These are phyloP conservation scores for Sclerotinia subarctica DNA, from an alignment of 2,329 filamentous ascomycete species.

Conservation along the genomic window DNA sequence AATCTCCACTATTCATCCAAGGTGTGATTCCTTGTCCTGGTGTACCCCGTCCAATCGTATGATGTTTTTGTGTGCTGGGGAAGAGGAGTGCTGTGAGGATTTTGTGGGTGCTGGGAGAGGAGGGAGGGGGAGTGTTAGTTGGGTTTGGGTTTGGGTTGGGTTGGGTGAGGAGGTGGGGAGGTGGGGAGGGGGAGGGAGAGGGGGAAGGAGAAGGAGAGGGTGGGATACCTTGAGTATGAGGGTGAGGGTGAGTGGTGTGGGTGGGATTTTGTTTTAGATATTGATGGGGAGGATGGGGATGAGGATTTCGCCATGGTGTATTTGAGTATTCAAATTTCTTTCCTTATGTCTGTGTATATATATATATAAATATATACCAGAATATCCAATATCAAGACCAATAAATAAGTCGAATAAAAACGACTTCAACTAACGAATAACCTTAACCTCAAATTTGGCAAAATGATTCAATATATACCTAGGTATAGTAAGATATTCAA, in stretches of 20 bases:
- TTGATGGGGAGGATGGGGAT: not conserved
- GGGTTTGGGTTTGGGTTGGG: too few relatives aligned
- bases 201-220: not conserved
- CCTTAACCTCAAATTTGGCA: not conserved
- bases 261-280: not conserved
- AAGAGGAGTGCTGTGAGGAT: not conserved
- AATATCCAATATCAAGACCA: not conserved
- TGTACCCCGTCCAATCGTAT: not conserved
- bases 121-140: not conserved
- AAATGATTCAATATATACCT: too few relatives aligned
- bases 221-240: not conserved
- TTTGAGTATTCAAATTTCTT: not conserved
- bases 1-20: slow-evolving; percentile 13
- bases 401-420: too few relatives aligned
- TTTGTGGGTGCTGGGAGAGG: not conserved
- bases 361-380: not conserved
- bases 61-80: not conserved
- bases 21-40: not conserved
- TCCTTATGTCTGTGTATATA: not conserved
- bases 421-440: not conserved
- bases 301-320: not conserved
- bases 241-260: not conserved
- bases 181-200: not conserved
- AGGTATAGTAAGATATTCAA: too few relatives aligned
- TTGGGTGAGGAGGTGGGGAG: too few relatives aligned